These are phyloP conservation scores for Sarocladium brachiariae DNA, from an alignment of 2,329 filamentous ascomycete species.

Conservation along the genomic window DNA sequence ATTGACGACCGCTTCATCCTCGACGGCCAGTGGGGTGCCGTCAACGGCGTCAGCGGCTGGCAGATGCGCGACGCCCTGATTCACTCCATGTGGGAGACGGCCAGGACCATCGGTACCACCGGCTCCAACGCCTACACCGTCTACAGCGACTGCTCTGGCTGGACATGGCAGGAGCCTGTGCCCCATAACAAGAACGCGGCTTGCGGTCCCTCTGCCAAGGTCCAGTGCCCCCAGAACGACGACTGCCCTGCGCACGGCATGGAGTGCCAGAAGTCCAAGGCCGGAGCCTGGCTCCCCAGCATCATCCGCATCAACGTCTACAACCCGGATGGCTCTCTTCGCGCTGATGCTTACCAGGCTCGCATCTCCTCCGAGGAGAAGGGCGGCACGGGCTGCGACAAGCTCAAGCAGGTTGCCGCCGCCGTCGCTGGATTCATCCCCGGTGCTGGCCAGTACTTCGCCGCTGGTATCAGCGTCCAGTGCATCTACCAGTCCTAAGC, in stretches of 20 bases:
- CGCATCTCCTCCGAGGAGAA: not conserved
- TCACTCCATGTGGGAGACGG: conserved; percentile 2
- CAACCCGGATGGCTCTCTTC: conserved; percentile 9
- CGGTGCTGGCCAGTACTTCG: not conserved
- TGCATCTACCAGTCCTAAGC: not conserved
- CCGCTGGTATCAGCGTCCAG: not conserved
- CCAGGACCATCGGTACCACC: not conserved
- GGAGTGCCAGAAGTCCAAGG: not conserved
- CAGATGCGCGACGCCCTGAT: conserved; percentile 1
- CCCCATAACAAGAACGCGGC: not conserved
- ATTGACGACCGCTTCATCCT: not conserved
- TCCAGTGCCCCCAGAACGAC: not conserved
- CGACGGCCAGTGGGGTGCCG: conserved; percentile 4
- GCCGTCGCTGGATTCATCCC: not conserved
- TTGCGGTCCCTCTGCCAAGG: not conserved
- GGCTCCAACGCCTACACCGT: conserved; percentile 2
- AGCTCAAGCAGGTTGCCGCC: not conserved
- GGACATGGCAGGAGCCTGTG: not conserved
- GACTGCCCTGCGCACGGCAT: not conserved
- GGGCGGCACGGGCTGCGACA: not conserved
- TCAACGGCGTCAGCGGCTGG: conserved; percentile 4
- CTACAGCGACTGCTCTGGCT: conserved; percentile 2
- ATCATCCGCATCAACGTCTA: not conserved
- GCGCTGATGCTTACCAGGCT: conserved; percentile 1
- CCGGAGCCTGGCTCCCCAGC: not conserved